Evolutionary conservation across 306 rosid species (phyloP).

Genomic region (Pterocarpus macrocarpus): DNA sequence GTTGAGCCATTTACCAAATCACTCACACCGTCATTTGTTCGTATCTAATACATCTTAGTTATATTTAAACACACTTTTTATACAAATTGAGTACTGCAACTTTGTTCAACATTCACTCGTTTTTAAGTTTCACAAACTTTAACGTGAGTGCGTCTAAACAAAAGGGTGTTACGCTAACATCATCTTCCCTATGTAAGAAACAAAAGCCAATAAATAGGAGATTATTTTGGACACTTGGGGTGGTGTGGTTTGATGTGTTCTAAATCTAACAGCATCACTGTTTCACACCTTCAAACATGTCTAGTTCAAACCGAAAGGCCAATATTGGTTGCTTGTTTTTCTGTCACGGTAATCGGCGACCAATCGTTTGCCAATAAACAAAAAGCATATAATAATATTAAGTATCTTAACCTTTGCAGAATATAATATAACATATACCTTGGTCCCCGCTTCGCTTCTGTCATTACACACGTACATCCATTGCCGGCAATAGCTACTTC

Average conservation of each 20-base stretch:
- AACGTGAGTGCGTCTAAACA: too few relatives aligned
- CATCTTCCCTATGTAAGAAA: too few relatives aligned
- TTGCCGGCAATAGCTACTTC: conserved; percentile 63
- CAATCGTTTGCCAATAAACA: not conserved
- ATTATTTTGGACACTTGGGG: too few relatives aligned
- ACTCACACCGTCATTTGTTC: too few relatives aligned
- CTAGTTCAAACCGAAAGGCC: not conserved
- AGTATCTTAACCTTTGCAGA: conserved; percentile 36
- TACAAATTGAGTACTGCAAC: too few relatives aligned
- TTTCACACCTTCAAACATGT: not conserved
- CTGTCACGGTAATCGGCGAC: not conserved
- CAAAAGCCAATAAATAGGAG: too few relatives aligned
- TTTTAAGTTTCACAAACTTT: too few relatives aligned
- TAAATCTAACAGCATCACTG: not conserved
- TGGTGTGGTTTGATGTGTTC: not conserved
- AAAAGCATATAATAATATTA: not conserved
- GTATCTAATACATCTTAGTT: too few relatives aligned
- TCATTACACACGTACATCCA: conserved; percentile 48
- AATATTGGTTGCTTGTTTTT: not conserved
- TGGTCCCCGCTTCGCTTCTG: conserved; percentile 59
- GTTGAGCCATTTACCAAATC: too few relatives aligned
- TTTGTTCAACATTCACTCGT: too few relatives aligned
- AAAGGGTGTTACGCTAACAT: too few relatives aligned
- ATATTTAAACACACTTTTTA: too few relatives aligned
- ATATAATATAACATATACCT: conserved; percentile 43